Conservation (phyloP, 306 rosid genomes). For the Sphenostylis stenocarpa region DNA sequence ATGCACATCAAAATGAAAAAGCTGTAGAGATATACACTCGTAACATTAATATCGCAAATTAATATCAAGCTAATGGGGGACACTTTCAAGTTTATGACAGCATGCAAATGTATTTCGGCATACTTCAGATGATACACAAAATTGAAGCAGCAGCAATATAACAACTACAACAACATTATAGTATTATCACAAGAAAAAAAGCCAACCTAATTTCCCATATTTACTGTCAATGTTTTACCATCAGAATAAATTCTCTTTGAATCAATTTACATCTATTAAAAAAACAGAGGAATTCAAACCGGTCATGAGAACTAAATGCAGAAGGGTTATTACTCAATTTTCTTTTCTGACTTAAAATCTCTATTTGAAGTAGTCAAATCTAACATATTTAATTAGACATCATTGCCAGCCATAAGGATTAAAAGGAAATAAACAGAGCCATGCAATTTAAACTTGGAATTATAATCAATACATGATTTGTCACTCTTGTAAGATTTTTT, state of each 20-base stretch:
- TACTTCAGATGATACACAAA: background rate
- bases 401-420: background rate
- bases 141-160: background rate
- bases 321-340: background rate
- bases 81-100: background rate
- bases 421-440: background rate
- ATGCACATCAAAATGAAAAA: slow-evolving; percentile 96
- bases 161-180: background rate
- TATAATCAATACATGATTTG: background rate
- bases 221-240: too few species aligned
- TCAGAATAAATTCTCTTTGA: too few species aligned
- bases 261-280: too few species aligned
- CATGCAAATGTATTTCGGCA: background rate
- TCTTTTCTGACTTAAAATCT: background rate
- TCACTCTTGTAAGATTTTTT: background rate
- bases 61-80: background rate
- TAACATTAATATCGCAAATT: slow-evolving; percentile 17
- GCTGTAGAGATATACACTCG: slow-evolving; percentile 46
- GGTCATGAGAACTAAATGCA: background rate
- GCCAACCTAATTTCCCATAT: too few species aligned
- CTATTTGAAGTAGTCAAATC: background rate
- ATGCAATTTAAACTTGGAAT: background rate
- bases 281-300: background rate
- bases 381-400: background rate
- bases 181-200: background rate